A percentile compares a stretch with the other conserved stretches of the same genome.
phyloP scores from a whole-genome alignment of 257 asterid genomes.

The Fraxinus pennsylvanica region DNA sequence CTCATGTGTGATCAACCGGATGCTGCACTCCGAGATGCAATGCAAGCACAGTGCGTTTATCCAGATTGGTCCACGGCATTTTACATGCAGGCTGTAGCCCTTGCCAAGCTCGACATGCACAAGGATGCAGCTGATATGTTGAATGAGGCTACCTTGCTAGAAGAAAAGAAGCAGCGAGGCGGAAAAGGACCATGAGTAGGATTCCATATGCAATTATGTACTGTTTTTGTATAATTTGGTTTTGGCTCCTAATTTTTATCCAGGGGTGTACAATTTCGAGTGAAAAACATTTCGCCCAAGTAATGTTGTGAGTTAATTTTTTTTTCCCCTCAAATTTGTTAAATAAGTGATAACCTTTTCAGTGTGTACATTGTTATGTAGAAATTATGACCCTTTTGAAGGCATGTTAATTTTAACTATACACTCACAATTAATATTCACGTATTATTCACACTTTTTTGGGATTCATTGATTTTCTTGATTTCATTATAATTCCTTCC shows the following conservation, averaged over 20 bases:
- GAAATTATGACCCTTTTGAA: not conserved
- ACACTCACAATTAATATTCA: too few species aligned
- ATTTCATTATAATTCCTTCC: too few species aligned
- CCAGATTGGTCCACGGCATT: slow-evolving; percentile 98
- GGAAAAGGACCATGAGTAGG: slow-evolving; percentile 46
- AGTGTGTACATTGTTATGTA: slow-evolving; percentile 27
- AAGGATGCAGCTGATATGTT: slow-evolving; percentile 97
- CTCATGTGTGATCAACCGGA: slow-evolving; percentile 97
- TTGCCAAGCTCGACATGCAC: slow-evolving; percentile 93
- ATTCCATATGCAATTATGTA: slow-evolving; percentile 23
- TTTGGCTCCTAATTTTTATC: slow-evolving; percentile 42
- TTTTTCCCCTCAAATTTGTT: slow-evolving; percentile 23
- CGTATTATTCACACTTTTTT: too few species aligned
- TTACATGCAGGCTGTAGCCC: slow-evolving; percentile 98
- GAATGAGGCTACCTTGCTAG: slow-evolving; percentile 82
- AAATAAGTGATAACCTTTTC: slow-evolving; percentile 35
- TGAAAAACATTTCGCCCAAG: slow-evolving; percentile 24
- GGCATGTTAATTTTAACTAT: too few species aligned
- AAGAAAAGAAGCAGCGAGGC: slow-evolving; percentile 76
- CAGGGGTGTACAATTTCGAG: slow-evolving; percentile 45
- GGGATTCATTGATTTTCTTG: too few species aligned
- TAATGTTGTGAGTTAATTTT: slow-evolving; percentile 22
- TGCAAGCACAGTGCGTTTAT: slow-evolving; percentile 92
- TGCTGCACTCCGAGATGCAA: slow-evolving; percentile 95
- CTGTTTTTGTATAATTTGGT: slow-evolving; percentile 39